Conservation (phyloP, 768 basidiomycete genomes). For the Suillus placidus region DNA sequence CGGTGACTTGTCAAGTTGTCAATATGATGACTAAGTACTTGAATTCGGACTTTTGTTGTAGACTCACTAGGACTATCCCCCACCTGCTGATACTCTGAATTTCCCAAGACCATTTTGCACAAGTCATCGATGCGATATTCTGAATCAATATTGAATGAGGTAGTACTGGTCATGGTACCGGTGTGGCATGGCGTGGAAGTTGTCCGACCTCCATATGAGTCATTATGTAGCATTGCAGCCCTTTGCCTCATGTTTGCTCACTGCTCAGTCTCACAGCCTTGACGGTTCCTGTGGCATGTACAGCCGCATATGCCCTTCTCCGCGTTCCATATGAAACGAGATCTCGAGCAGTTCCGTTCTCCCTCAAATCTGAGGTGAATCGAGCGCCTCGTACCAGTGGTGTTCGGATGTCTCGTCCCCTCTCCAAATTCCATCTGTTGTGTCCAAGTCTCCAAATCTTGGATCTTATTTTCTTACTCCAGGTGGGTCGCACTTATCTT, state of each 20-base stretch:
- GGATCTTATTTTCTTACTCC: background rate
- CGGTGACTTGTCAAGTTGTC: background rate
- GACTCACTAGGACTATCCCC: background rate
- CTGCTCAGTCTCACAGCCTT: background rate
- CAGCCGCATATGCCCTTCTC: background rate
- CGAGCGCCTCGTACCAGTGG: background rate
- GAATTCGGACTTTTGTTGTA: background rate
- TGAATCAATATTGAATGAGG: background rate
- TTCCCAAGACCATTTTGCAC: background rate
- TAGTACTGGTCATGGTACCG: background rate
- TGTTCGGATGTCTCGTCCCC: background rate
- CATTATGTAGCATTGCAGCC: background rate
- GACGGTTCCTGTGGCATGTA: background rate
- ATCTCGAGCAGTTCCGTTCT: background rate
- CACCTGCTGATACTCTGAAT: background rate
- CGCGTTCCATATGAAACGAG: background rate
- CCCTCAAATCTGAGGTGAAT: background rate
- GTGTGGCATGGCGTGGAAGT: background rate
- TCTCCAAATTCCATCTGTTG: background rate
- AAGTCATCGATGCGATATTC: background rate
- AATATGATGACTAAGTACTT: background rate
- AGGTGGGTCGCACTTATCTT: background rate
- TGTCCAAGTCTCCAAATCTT: conserved; percentile 5
- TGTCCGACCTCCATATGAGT: no score
- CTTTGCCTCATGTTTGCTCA: background rate